Evolutionary conservation across 805 yeast genomes (phyloP).

Genomic region (Wickerhamomyces queroliae): DNA sequence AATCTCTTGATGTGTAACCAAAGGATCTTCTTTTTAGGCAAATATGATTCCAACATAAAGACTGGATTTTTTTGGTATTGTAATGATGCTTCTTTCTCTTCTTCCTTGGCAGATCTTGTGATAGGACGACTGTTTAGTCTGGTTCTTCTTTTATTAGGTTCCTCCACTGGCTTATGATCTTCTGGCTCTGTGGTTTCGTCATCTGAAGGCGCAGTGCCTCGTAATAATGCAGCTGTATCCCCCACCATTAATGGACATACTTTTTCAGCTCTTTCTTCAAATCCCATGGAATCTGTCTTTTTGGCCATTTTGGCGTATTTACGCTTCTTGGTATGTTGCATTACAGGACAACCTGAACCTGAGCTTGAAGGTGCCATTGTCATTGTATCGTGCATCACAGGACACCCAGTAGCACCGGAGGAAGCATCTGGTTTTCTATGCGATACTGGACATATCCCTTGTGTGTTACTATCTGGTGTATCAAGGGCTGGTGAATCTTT

Average conservation of each 20-base stretch:
- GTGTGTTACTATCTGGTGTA: too few relatives aligned
- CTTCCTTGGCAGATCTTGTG: slow-evolving; percentile 5
- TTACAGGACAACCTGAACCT: too few relatives aligned
- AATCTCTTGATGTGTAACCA: slow-evolving; percentile 54
- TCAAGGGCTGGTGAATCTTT: too few relatives aligned
- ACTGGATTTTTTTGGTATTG: slow-evolving; percentile 23
- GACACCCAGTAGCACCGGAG: too few relatives aligned
- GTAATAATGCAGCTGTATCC: slow-evolving; percentile 27
- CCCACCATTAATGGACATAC: slow-evolving; percentile 43
- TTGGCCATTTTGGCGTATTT: neutral
- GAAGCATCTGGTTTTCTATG: too few relatives aligned
- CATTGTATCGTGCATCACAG: too few relatives aligned
- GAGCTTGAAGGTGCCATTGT: too few relatives aligned
- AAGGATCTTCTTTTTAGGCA: slow-evolving; percentile 51
- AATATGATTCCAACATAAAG: slow-evolving; percentile 30
- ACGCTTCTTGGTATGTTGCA: too few relatives aligned
- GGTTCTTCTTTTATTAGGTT: slow-evolving; percentile 9
- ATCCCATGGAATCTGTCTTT: neutral
- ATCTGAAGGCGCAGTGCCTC: neutral
- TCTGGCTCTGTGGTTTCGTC: neutral
- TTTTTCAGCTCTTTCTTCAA: slow-evolving; percentile 25
- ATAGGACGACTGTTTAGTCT: slow-evolving; percentile 11
- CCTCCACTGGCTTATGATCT: neutral
- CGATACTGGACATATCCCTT: too few relatives aligned
- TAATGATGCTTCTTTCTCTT: slow-evolving; percentile 10